Conservation (phyloP, 495 filamentous ascomycete species). For the Penicillium diatomitis region DNA sequence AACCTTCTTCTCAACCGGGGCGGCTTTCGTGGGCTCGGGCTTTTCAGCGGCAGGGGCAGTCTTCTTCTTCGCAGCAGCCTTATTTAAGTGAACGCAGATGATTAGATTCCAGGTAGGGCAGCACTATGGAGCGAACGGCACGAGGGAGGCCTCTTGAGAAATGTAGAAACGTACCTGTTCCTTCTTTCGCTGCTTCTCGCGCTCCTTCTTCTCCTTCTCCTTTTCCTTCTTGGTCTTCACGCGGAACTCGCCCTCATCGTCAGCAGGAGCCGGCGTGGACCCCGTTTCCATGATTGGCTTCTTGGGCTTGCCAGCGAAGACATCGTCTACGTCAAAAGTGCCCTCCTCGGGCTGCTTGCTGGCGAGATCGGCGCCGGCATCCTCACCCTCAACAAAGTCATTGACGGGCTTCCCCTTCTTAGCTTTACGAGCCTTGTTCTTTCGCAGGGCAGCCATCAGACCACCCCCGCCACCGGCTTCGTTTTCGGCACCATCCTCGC, state of each 20-base stretch:
- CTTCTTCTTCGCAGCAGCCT: conserved; percentile 59
- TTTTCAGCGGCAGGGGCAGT: conserved; percentile 27
- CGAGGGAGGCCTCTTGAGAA: too few relatives aligned
- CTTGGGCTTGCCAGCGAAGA: conserved; percentile 60
- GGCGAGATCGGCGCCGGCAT: conserved; percentile 44
- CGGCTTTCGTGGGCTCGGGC: conserved; percentile 25
- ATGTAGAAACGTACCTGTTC: conserved; percentile 52
- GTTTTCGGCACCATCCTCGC: conserved; percentile 27
- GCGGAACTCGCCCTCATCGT: conserved; percentile 52
- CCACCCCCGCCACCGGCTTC: conserved; percentile 53
- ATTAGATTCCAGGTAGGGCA: too few relatives aligned
- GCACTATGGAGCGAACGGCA: too few relatives aligned
- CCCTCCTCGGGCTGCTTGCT: conserved; percentile 79
- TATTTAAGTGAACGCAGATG: neutral
- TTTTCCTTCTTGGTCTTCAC: conserved; percentile 94
- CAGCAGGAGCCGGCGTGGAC: conserved; percentile 37
- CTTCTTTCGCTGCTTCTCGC: conserved; percentile 89
- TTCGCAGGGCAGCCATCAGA: conserved; percentile 78
- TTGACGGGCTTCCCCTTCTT: conserved; percentile 74
- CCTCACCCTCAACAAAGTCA: conserved; percentile 67
- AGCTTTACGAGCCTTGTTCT: conserved; percentile 84
- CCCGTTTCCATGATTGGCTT: conserved; percentile 44
- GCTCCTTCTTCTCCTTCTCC: conserved; percentile 89
- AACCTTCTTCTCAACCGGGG: conserved; percentile 34
- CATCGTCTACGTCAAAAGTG: conserved; percentile 73